Base-by-base conservation (phyloP, 352 stramenopile genomes). In the Globisporangium lucens region DNA sequence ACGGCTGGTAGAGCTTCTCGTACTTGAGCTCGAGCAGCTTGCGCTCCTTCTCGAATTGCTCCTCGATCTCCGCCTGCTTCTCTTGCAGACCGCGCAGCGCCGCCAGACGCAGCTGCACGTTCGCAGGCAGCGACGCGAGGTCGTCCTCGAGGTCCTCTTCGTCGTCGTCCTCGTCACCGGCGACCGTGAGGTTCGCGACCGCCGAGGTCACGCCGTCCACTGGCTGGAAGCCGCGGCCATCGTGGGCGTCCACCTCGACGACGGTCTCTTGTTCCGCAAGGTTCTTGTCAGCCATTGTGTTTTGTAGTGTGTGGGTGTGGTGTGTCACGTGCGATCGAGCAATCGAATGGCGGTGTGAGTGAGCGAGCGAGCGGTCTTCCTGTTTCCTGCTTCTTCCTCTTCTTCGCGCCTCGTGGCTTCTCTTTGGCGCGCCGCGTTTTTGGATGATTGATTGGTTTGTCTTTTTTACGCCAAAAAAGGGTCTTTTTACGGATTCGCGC, bases 31-130 rank as follows among this genome's bases (percentile, higher is more conserved):
- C 85, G 20, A 95, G 75, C 53, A 72, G 59, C 71, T 90, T 89
- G 65, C 85, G 87, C 71, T 95, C 85, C 75, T 92, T 93, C 74
- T 95, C 85, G 56, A 95, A 95, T 72, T 91, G 70, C 67, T 91
- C 85, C 63, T 95, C 85, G 41, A 95, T 70, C 65, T 83, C 78
- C 7, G 80, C 80, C 66, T 95, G 87, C 52, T 87, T 70, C 66
- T 95, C 84, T 75, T 87, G 83, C n/a, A 93, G 74, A 73, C 82
- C 84, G n/a, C 83, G 83, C 41, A 93, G 75, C 35, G 82, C 83
- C 10, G 78, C 82, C 27, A 93, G 72, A 57, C 85, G 83, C 64
- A 90, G 75, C 75, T 91, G 73, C 65, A 93, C 85, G 53, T 88
- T 90, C 70, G 81, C 80, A 6, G 85, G 85, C 55, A 93, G 68